Conservation (phyloP, 441 rosid genomes). For the Adansonia rubrostipa region DNA sequence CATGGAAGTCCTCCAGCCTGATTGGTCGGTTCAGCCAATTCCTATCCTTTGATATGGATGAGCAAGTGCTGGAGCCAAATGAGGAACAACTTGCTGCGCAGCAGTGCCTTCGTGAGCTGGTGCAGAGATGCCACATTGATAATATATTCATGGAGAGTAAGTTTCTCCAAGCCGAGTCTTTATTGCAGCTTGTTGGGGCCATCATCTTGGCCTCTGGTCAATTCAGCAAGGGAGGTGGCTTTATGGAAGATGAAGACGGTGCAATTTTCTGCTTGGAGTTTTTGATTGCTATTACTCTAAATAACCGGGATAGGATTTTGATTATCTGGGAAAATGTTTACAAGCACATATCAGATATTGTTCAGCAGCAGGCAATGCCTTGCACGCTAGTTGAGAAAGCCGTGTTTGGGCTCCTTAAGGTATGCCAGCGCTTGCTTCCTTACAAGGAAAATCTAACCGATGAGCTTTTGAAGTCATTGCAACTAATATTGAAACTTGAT, state of each 20-base stretch:
- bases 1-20: slow-evolving; percentile 62
- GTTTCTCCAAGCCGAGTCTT: slow-evolving; percentile 74
- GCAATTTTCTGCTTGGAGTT: slow-evolving; percentile 71
- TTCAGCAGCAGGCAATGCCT: slow-evolving; percentile 65
- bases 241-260: slow-evolving; percentile 56
- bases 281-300: slow-evolving; percentile 67
- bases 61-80: slow-evolving; percentile 59
- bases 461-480: slow-evolving; percentile 73
- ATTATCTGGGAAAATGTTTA: slow-evolving; percentile 75
- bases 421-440: slow-evolving; percentile 73
- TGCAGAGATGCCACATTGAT: slow-evolving; percentile 64
- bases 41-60: slow-evolving; percentile 70
- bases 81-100: slow-evolving; percentile 73
- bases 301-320: slow-evolving; percentile 72
- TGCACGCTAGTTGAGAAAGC: slow-evolving; percentile 71
- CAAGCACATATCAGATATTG: slow-evolving; percentile 64
- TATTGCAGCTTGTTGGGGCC: slow-evolving; percentile 63
- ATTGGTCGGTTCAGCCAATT: slow-evolving; percentile 77
- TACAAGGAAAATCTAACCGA: slow-evolving; percentile 74
- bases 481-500: slow-evolving; percentile 72
- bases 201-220: slow-evolving; percentile 59
- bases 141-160: slow-evolving; percentile 73
- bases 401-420: slow-evolving; percentile 69
- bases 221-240: slow-evolving; percentile 43
- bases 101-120: slow-evolving; percentile 55